Evolutionary conservation across 768 basidiomycete genomes (phyloP).

Genomic region (Suillus lakei): DNA sequence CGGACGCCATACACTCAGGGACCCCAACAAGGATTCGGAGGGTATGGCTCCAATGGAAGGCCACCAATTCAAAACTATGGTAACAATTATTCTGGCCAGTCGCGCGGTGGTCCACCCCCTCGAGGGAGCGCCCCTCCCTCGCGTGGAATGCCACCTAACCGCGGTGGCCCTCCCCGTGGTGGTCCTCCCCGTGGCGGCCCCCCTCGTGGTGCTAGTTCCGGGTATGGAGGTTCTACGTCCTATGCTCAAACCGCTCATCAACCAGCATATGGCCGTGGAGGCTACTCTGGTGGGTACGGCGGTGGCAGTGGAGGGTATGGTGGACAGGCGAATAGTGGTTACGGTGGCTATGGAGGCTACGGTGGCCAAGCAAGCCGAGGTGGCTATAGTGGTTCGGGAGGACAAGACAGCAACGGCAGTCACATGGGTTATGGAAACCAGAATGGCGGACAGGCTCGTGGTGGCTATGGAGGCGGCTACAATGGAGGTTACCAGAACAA

Average conservation of each 20-base stretch:
- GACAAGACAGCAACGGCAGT: constrained; percentile 41
- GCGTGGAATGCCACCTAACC: constrained; percentile 12
- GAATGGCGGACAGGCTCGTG: constrained; percentile 13
- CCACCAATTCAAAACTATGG: constrained; percentile 37
- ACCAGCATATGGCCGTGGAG: constrained; percentile 30
- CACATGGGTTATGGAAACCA: constrained; percentile 40
- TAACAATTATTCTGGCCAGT: constrained; percentile 28
- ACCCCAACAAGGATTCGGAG: constrained; percentile 33
- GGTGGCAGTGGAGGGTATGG: constrained; percentile 10
- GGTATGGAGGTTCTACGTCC: constrained; percentile 23
- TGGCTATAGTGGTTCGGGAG: constrained; percentile 39
- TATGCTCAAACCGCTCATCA: constrained; percentile 25
- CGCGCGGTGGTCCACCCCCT: constrained; percentile 28
- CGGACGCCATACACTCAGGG: constrained; percentile 15
- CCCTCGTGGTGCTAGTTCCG: constrained; percentile 24
- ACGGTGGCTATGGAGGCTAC: constrained; percentile 22
- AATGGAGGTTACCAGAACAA: constrained; percentile 31
- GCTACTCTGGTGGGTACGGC: constrained; percentile 26
- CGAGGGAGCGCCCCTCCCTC: constrained; percentile 8
- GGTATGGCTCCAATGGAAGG: constrained; percentile 37
- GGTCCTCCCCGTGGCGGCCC: constrained; percentile 15
- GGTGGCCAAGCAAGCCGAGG: constrained; percentile 27
- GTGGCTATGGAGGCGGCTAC: constrained; percentile 33
- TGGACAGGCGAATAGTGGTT: constrained; percentile 19
- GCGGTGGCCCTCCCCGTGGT: constrained; percentile 23